Base-by-base conservation (phyloP, 2,329 filamentous ascomycete species). In the Periconia sp. region DNA sequence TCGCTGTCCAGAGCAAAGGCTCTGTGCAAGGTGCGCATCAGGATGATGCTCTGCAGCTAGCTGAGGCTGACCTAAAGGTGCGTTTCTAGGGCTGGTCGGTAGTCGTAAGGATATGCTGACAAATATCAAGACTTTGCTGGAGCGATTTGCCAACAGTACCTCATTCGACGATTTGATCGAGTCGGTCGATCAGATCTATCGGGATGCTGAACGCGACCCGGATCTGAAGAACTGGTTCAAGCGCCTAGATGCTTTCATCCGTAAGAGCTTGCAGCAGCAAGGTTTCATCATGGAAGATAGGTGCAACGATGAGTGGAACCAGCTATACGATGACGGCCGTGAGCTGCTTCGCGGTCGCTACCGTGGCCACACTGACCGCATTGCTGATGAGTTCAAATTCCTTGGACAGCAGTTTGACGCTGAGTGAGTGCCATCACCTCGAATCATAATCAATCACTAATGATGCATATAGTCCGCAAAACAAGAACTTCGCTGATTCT, bases 121-220 rank as follows among this genome's bases (percentile, higher is more conserved):
- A 54, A 60, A 69, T 33, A 71, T 74, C 15, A 78, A 89, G 83
- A 89, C 84, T 7, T 78, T 99, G 15, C 85, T 99, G 56, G 94
- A 97, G 77, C 88, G 94, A 34, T 97, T 96, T 60, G 94, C 94
- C 66, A 97, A 99, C 71, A 86, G 86, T 63, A 97, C 94, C 7
- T 96, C 92, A 0, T 84, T 85, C 23, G 87, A 95, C 52, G 89
- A 95, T 55, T 76, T 97, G 4, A 90, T 94, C 74, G 85, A 88
- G 13, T 84, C 91, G 0, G 86, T 99, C 69, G 86, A 91, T 56
- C 81, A 84, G 52, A 86, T 99, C 57, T 97, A 97, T 76, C 77
- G 78, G 36, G 89, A 95, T 68, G 91, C 94, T 4, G 89, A 97
- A 52, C 80, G 79, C 15, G 94, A 99, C 55, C 83, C 86, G 0